Evolutionary conservation across 2,329 filamentous ascomycete species (phyloP).

Genomic region (Hyphodiscus sp.): DNA sequence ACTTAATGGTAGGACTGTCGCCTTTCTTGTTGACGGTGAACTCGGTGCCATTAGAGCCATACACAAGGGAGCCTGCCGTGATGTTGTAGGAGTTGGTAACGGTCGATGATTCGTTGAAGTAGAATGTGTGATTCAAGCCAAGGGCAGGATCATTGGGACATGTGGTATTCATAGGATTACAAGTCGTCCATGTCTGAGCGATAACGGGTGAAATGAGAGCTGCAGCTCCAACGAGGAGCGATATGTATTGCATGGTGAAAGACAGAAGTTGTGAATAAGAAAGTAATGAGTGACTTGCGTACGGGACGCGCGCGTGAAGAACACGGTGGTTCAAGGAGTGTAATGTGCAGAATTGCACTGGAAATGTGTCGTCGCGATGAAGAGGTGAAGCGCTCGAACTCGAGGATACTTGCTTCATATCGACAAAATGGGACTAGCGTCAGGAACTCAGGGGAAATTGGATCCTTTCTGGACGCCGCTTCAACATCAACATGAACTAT

Average conservation of each 20-base stretch:
- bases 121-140: conserved; percentile 53
- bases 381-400: background rate
- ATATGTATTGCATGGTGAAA: conserved; percentile 20
- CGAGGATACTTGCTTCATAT: too few relatives aligned
- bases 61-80: conserved; percentile 58
- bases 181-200: conserved; percentile 72
- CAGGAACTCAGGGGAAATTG: too few relatives aligned
- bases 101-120: conserved; percentile 55
- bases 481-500: too few relatives aligned
- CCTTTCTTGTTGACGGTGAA: conserved; percentile 66
- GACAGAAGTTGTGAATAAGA: conserved; percentile 1
- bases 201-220: conserved; percentile 36
- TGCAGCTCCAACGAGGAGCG: conserved; percentile 16
- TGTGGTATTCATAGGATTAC: conserved; percentile 65
- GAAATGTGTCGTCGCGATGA: background rate
- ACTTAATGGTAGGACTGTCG: conserved; percentile 72
- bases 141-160: conserved; percentile 70
- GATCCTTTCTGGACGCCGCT: too few relatives aligned
- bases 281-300: conserved; percentile 11
- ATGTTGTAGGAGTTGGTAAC: conserved; percentile 57
- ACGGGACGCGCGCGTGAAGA: conserved; percentile 3
- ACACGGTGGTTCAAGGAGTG: conserved; percentile 6
- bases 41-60: conserved; percentile 56
- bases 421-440: too few relatives aligned
- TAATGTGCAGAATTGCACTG: conserved; percentile 5